Percentiles rank a stretch among this genome's conserved stretches.
Evolutionary conservation across 1,139 yeast species (phyloP).

Genomic region (Taphrina deformans): DNA sequence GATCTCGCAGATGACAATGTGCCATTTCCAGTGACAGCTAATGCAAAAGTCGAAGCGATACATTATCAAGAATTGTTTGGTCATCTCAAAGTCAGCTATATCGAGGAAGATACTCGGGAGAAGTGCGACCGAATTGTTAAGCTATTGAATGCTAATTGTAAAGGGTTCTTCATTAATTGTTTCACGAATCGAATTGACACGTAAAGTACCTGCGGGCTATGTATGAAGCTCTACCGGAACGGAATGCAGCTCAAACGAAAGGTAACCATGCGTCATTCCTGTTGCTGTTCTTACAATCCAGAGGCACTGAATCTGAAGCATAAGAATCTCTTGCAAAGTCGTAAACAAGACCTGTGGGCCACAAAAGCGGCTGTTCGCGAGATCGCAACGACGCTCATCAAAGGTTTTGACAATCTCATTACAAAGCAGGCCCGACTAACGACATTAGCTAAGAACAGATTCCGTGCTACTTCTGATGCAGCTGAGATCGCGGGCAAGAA

Average conservation of each 20-base stretch:
- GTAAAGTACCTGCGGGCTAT: not conserved
- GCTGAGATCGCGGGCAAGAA: not conserved
- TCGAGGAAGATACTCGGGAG: constrained; percentile 69
- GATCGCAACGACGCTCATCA: not conserved
- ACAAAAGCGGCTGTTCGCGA: not conserved
- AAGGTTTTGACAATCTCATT: not conserved
- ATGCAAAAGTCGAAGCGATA: not conserved
- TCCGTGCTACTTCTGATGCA: no score
- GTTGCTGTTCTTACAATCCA: not conserved
- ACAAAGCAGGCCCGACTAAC: no score
- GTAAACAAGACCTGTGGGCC: not conserved
- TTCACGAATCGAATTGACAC: not conserved
- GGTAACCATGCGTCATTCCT: not conserved
- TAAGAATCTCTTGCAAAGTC: not conserved
- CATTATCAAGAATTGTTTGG: constrained; percentile 38
- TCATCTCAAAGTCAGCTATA: constrained; percentile 57
- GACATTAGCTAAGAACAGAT: no score
- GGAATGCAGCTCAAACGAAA: not conserved
- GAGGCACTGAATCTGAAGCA: not conserved
- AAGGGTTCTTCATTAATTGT: not conserved
- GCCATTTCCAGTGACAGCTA: not conserved
- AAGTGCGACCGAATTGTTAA: constrained; percentile 49
- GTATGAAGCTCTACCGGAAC: not conserved
- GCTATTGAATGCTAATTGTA: not conserved
- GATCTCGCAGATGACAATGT: no score